Conservation (phyloP, 495 filamentous ascomycete genomes). For the Annulohypoxylon maeteangense region DNA sequence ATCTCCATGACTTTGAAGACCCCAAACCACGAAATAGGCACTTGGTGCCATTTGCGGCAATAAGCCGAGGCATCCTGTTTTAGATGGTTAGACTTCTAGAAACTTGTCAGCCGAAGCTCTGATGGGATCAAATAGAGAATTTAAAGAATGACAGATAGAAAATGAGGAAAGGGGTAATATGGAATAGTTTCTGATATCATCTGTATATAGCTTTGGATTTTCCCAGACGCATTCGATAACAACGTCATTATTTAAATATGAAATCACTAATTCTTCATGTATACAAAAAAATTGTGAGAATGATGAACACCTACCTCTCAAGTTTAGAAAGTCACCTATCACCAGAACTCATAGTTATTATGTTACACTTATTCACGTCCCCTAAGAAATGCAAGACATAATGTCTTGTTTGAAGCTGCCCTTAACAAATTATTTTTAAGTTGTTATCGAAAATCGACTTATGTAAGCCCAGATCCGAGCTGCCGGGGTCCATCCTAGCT, state of each 20-base stretch:
- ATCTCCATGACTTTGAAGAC: neutral
- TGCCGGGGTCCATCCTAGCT: neutral
- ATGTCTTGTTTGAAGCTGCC: neutral
- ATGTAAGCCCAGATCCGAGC: slow-evolving; percentile 1
- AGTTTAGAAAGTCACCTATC: neutral
- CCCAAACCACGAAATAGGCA: neutral
- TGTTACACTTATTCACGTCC: neutral
- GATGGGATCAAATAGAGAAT: neutral
- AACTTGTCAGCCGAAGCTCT: slow-evolving; percentile 15
- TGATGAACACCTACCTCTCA: slow-evolving; percentile 14
- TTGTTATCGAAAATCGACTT: neutral
- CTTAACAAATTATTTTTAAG: neutral
- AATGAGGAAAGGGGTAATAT: neutral
- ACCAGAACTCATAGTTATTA: neutral
- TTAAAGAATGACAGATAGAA: neutral
- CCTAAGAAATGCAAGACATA: neutral
- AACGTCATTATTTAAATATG: too few relatives aligned
- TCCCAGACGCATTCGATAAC: too few relatives aligned
- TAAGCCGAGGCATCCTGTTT: slow-evolving; percentile 20
- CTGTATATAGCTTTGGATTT: too few relatives aligned
- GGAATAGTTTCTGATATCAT: neutral
- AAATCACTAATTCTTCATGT: neutral
- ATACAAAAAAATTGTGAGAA: neutral
- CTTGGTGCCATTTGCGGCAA: slow-evolving; percentile 10
- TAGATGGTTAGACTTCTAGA: neutral